These are phyloP conservation scores for Neonothopanus nambi DNA, from an alignment of 1,284 basidiomycete genomes.

Conservation along the genomic window DNA sequence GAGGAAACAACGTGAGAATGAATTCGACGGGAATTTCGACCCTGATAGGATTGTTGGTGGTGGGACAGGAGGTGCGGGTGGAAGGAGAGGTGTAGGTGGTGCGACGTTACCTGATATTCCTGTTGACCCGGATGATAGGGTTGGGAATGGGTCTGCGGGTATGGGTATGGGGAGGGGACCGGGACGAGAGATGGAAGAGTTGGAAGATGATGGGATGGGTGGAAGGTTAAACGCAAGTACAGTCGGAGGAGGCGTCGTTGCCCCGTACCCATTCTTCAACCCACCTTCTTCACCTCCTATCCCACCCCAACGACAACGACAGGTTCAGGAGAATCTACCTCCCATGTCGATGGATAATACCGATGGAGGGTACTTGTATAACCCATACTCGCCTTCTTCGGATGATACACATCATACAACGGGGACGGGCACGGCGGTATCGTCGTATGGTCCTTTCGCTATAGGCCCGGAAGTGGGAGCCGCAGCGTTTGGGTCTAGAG, in stretches of 20 bases:
- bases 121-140: neutral
- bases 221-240: conserved; percentile 33
- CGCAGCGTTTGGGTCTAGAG: too few species aligned
- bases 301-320: neutral
- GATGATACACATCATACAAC: too few species aligned
- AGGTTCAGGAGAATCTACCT: too few species aligned
- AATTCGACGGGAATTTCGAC: conserved; percentile 20
- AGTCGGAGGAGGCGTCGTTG: conserved; percentile 37
- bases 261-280: conserved; percentile 28
- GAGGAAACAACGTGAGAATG: conserved; percentile 1
- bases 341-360: too few species aligned
- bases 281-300: neutral
- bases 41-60: conserved; percentile 12
- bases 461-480: too few species aligned
- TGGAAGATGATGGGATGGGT: conserved; percentile 39
- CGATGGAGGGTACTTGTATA: too few species aligned
- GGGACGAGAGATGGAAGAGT: conserved; percentile 15
- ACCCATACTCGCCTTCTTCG: too few species aligned
- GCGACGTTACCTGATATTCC: conserved; percentile 6
- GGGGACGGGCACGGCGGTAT: too few species aligned
- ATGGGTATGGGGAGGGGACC: neutral
- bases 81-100: neutral
- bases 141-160: neutral
- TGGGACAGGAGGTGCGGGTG: neutral
- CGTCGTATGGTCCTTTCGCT: too few species aligned